Percentiles rank a stretch among this genome's conserved stretches.
Conservation (phyloP, 345 rosid genomes). For the Xanthoceras sorbifolium region DNA sequence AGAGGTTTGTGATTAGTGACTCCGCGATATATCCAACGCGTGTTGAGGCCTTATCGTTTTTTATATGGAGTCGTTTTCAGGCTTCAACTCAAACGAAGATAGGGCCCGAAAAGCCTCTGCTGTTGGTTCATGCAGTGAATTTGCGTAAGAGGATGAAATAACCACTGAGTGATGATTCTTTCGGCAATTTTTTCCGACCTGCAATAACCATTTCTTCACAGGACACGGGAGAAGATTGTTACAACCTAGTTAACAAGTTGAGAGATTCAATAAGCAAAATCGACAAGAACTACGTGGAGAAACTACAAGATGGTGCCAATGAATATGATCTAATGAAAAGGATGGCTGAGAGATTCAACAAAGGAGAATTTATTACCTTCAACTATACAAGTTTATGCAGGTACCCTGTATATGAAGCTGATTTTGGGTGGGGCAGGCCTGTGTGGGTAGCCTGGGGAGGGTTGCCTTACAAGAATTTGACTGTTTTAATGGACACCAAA, state of each 20-base stretch:
- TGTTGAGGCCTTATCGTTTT: conserved; percentile 43
- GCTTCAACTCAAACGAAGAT: conserved; percentile 31
- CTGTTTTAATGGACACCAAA: too few species aligned
- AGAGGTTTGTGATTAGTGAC: conserved; percentile 41
- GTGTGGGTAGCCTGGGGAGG: too few species aligned
- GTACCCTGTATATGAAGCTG: conserved; percentile 39
- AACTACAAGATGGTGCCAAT: conserved; percentile 28
- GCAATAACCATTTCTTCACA: conserved; percentile 1
- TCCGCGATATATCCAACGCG: conserved; percentile 30
- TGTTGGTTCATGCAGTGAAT: conserved; percentile 44
- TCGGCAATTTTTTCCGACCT: conserved; percentile 38
- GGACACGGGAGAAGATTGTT: conserved; percentile 6
- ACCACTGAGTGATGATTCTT: conserved; percentile 33
- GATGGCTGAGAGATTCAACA: conserved; percentile 14
- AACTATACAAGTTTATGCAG: conserved; percentile 41
- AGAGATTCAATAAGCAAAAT: conserved; percentile 32
- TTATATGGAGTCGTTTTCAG: conserved; percentile 45
- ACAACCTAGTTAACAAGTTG: conserved; percentile 28
- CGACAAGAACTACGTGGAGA: conserved; percentile 32
- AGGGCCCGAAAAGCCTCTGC: conserved; percentile 13
- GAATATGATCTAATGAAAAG: conserved; percentile 14
- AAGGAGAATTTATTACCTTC: conserved; percentile 33
- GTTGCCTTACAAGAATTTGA: too few species aligned
- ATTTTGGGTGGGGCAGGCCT: conserved; percentile 47
- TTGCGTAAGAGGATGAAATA: conserved; percentile 39